phyloP scores from a whole-genome alignment of 768 basidiomycete genomes.

The Mycena maculata region DNA sequence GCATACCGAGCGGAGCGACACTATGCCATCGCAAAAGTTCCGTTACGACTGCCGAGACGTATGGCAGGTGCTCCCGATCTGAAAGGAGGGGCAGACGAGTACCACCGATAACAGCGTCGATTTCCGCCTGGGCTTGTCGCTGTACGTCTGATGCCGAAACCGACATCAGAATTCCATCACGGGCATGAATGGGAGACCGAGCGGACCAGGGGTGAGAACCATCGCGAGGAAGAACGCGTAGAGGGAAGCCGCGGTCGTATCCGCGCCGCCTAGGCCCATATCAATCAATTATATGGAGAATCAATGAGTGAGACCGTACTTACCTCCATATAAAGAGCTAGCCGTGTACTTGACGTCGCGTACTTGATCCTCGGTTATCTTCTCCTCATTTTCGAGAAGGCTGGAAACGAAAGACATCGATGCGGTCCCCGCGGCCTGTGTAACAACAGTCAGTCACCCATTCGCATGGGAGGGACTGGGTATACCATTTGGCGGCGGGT shows the following conservation, averaged over 20 bases:
- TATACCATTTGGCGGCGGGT: conserved; percentile 63
- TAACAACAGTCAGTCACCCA: too few relatives aligned
- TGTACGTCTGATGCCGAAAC: neutral
- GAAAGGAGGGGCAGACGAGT: neutral
- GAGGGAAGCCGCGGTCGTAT: neutral
- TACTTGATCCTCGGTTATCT: conserved; percentile 47
- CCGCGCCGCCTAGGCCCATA: neutral
- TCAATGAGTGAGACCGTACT: conserved; percentile 30
- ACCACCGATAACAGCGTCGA: neutral
- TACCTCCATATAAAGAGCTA: conserved; percentile 59
- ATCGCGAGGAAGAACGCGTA: neutral
- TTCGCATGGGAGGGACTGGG: conserved; percentile 10
- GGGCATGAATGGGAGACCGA: too few relatives aligned
- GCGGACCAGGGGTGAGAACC: neutral
- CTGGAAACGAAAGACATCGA: conserved; percentile 57
- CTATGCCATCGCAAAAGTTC: neutral
- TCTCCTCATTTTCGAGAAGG: conserved; percentile 50
- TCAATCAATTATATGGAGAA: too few relatives aligned
- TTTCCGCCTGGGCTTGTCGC: neutral
- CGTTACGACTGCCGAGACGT: neutral
- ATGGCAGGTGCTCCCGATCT: neutral
- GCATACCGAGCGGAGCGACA: neutral
- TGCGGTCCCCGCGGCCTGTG: conserved; percentile 55
- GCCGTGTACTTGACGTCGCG: conserved; percentile 56
- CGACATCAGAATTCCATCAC: neutral